Base-by-base conservation (phyloP, 192 early-diverging fungal genomes). In the Glomus cerebriforme region DNA sequence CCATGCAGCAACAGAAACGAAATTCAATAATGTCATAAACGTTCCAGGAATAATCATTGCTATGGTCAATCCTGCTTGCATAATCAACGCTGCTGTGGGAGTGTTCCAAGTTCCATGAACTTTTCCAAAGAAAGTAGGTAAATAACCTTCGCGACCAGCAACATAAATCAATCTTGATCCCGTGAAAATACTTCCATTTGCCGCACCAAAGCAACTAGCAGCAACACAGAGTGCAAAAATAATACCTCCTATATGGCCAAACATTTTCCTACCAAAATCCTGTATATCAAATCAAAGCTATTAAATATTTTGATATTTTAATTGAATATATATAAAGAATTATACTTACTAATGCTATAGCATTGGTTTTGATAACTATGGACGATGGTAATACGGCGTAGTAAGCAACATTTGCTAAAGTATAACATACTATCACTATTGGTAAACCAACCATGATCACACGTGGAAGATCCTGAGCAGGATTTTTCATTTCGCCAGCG, bases 401-500 rank as follows among this genome's bases (percentile, higher is more conserved):
- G 79, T 94, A 96, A 1, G 95, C 92, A 2, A 93, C 88, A 79
- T 96, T 95, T 35, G 93, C 91, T 77, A 95, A 80, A 10, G 95
- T 82, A 81, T 96, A 96, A 29, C 91, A 90, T 19, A 91, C 62
- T 2, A 93, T 89, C 32, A 93, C 91, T 39, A 93, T 81, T 6
- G 87, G 88, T 22, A 96, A 87, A 0, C 94, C 91, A 22, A 92
- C 88, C 75, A 93, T 89, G n/a, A 93, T 92, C 6, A 94, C 92
- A 74, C 90, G 88, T 17, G 93, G 94, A 58, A 96, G 82, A 76
- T 95, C 95, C 34, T 90, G 89, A 8, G 91, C 87, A 34, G 95
- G 95, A 62, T 89, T 85, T 79, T 93, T 91, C 87, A 96, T 92
- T 86, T 96, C 95, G 60, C 92, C 93, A 60, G 94, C 89, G 60